These are phyloP conservation scores for Hibiscus syriacus DNA, from an alignment of 345 rosid species.

Conservation along the genomic window DNA sequence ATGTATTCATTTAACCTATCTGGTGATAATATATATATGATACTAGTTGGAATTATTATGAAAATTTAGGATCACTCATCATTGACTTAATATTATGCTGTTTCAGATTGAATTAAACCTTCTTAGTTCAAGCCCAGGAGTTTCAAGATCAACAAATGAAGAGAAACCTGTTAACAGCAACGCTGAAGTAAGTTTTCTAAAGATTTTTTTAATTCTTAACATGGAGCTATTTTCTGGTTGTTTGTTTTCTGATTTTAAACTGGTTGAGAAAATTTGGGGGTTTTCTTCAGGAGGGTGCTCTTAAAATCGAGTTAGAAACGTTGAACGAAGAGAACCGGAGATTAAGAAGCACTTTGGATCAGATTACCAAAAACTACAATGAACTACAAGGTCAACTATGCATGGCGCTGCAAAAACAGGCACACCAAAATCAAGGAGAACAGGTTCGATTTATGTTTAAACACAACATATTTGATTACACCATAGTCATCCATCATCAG, in stretches of 20 bases:
- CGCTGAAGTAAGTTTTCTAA: conserved; percentile 36
- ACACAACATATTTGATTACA: not conserved
- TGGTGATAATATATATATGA: not conserved
- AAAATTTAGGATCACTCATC: not conserved
- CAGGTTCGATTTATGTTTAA: conserved; percentile 3
- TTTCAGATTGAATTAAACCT: conserved; percentile 53
- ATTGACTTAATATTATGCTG: not conserved
- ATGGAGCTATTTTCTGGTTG: not conserved
- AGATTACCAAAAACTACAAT: conserved; percentile 44
- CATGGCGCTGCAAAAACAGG: conserved; percentile 11
- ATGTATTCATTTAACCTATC: not conserved
- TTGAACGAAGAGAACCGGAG: conserved; percentile 65
- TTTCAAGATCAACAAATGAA: conserved; percentile 19
- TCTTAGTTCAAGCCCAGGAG: conserved; percentile 35
- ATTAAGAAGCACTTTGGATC: conserved; percentile 55
- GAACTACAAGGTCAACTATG: conserved; percentile 57
- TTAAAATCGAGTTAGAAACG: conserved; percentile 45
- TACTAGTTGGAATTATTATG: not conserved
- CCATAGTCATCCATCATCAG: not conserved
- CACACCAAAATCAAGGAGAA: not conserved
- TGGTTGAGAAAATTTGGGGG: not conserved
- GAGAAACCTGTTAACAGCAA: conserved; percentile 22
- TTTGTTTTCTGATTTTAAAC: not conserved
- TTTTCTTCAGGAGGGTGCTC: conserved; percentile 6
- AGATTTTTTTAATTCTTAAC: not conserved